Conservation (phyloP, 352 stramenopile genomes). For the Aphanomyces stellatus region DNA sequence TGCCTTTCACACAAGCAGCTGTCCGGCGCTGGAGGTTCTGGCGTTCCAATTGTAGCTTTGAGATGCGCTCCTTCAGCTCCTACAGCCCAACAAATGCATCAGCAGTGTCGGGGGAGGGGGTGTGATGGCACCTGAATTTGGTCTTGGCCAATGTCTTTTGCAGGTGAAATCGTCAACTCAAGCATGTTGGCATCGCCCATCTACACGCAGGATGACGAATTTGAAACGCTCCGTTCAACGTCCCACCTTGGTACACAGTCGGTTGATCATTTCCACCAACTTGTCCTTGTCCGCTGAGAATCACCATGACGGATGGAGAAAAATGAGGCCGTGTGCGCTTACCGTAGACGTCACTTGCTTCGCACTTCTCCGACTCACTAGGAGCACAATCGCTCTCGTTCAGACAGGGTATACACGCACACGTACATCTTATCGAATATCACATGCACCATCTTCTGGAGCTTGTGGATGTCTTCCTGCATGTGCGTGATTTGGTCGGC, state of each 20-base stretch:
- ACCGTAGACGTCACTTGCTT: slow-evolving; percentile 73
- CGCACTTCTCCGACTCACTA: slow-evolving; percentile 21
- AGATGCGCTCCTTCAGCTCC: slow-evolving; percentile 15
- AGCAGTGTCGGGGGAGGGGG: neutral
- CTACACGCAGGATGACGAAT: slow-evolving; percentile 21
- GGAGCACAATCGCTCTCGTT: neutral
- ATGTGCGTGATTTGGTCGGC: slow-evolving; percentile 84
- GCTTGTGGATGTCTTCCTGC: slow-evolving; percentile 87
- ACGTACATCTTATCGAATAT: slow-evolving; percentile 81
- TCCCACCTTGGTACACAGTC: slow-evolving; percentile 65
- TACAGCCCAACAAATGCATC: neutral
- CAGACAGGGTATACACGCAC: slow-evolving; percentile 20
- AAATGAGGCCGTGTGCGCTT: too few species aligned
- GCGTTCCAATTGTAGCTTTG: slow-evolving; percentile 14
- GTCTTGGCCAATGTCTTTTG: slow-evolving; percentile 36
- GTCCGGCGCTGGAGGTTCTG: slow-evolving; percentile 16
- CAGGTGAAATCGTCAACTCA: slow-evolving; percentile 70
- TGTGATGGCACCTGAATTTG: neutral
- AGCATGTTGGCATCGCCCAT: slow-evolving; percentile 83
- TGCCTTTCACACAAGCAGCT: slow-evolving; percentile 16
- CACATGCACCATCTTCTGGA: slow-evolving; percentile 86
- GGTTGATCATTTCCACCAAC: slow-evolving; percentile 84
- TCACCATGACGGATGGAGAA: too few species aligned
- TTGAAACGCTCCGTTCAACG: neutral
- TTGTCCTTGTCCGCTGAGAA: slow-evolving; percentile 71